Conservation (phyloP, 2,329 filamentous ascomycete species). For the Cercospora beticola region DNA sequence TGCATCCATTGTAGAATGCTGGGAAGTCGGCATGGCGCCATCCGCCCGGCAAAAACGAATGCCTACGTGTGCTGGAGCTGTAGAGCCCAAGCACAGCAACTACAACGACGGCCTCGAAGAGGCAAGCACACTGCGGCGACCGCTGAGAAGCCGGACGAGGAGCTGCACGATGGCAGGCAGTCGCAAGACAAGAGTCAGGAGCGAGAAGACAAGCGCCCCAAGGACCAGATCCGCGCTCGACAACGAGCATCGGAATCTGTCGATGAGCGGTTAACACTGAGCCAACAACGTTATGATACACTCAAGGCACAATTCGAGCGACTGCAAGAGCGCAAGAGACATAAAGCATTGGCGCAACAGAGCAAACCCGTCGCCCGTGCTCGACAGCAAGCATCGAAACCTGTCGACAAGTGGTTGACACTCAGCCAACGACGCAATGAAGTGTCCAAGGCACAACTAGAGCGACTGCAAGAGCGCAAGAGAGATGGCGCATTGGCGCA, state of each 20-base stretch:
- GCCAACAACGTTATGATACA: neutral
- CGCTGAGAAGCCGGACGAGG: neutral
- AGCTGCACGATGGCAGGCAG: neutral
- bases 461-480: neutral
- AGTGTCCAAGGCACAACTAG: neutral
- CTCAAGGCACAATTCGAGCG: neutral
- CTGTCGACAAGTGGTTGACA: neutral
- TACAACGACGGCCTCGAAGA: neutral
- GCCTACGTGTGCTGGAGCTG: conserved; percentile 32
- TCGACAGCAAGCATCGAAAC: neutral
- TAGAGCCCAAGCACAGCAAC: conserved; percentile 11
- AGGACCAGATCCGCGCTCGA: neutral
- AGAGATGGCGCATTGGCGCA: neutral
- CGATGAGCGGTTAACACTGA: neutral
- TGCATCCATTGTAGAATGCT: conserved; percentile 16
- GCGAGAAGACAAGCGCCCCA: neutral
- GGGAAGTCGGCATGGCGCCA: conserved; percentile 18
- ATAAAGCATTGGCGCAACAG: neutral
- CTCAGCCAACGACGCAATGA: neutral
- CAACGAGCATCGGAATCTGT: neutral
- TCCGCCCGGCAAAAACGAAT: conserved; percentile 14
- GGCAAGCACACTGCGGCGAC: neutral
- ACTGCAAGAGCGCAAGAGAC: neutral
- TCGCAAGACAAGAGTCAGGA: neutral
- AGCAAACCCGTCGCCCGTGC: neutral